These are phyloP conservation scores for Buddleja alternifolia DNA, from an alignment of 257 asterid species.

Conservation along the genomic window DNA sequence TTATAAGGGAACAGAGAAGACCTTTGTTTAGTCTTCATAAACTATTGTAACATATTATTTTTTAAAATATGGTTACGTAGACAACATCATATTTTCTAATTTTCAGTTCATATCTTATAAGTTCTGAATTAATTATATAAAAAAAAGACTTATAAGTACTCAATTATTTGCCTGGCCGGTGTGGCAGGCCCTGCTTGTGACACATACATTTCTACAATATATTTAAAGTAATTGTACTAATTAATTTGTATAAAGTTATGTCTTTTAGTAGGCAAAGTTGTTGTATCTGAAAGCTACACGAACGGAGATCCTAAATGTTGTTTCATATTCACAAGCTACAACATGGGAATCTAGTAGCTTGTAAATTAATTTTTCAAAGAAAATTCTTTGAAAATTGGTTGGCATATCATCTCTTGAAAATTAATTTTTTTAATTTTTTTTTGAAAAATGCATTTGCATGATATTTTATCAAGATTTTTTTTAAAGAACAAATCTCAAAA, in stretches of 20 bases:
- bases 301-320: conserved; percentile 44
- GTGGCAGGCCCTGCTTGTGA: conserved; percentile 49
- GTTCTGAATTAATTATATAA: conserved; percentile 46
- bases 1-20: conserved; percentile 14
- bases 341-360: conserved; percentile 30
- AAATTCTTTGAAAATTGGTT: too few species aligned
- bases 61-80: conserved; percentile 30
- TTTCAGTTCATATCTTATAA: conserved; percentile 22
- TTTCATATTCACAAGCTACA: conserved; percentile 34
- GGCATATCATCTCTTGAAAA: too few species aligned
- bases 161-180: conserved; percentile 52
- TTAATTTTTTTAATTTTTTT: too few species aligned
- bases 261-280: conserved; percentile 38
- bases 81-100: conserved; percentile 26
- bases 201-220: conserved; percentile 27
- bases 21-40: conserved; percentile 28
- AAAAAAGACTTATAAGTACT: neutral
- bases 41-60: neutral
- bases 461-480: too few species aligned
- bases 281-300: conserved; percentile 51
- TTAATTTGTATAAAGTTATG: conserved; percentile 19
- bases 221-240: conserved; percentile 6
- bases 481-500: too few species aligned
- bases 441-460: too few species aligned
- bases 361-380: too few species aligned